These are phyloP conservation scores for Tylopilus felleus DNA, from an alignment of 768 basidiomycete genomes.

Conservation along the genomic window DNA sequence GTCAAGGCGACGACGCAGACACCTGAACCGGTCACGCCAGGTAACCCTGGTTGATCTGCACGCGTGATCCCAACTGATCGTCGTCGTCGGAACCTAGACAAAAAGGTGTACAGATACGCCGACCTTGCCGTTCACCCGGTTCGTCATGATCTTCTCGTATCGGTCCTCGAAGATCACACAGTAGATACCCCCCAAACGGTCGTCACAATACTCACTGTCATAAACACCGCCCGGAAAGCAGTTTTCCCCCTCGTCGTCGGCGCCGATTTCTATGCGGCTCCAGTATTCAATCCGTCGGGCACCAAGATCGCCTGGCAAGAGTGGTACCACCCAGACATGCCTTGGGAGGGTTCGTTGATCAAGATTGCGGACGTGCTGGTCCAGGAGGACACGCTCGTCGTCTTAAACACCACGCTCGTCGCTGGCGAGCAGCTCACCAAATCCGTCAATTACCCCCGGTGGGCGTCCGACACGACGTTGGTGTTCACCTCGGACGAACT, in stretches of 20 bases:
- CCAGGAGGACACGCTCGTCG: conserved; percentile 27
- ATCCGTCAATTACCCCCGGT: conserved; percentile 56
- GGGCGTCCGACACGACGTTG: conserved; percentile 53
- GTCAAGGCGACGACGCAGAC: conserved; percentile 24
- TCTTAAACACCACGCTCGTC: conserved; percentile 41
- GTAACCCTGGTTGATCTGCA: conserved; percentile 35
- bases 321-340: conserved; percentile 70
- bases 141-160: conserved; percentile 50
- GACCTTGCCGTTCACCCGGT: conserved; percentile 58
- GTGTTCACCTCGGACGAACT: conserved; percentile 59
- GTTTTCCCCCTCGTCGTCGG: conserved; percentile 49
- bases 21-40: conserved; percentile 55
- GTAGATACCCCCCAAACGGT: conserved; percentile 33
- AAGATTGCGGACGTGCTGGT: conserved; percentile 46
- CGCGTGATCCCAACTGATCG: not conserved
- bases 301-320: conserved; percentile 56
- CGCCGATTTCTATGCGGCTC: conserved; percentile 69
- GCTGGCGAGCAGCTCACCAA: conserved; percentile 51
- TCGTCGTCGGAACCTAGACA: conserved; percentile 5
- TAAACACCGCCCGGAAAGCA: conserved; percentile 46
- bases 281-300: conserved; percentile 60
- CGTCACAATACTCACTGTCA: conserved; percentile 52
- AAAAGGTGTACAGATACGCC: conserved; percentile 52
- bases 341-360: conserved; percentile 65
- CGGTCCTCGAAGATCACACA: conserved; percentile 73